Evolutionary conservation across 2,329 filamentous ascomycete species (phyloP), one percentile per base, ranked within the genome.

Genomic region (Escovopsis sp.): DNA sequence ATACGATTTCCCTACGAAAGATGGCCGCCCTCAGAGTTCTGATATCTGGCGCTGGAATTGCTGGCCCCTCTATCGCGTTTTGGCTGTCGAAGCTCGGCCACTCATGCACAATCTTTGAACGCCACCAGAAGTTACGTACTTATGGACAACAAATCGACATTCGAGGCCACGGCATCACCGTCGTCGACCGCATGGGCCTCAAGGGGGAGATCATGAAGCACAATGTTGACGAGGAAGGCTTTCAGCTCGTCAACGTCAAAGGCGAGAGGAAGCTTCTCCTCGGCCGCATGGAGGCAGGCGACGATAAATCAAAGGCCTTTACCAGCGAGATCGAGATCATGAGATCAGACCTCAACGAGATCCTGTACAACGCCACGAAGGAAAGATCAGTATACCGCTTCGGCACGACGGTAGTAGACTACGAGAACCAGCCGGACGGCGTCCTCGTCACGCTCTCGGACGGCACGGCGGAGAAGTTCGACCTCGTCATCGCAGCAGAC

Each of bases 261-360:
- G 64, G 66, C 43, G 53, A 52, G 1, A 45, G 51, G 3, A 54
- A 57, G 40, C 69, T 65, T 15, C 55, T 56, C 3, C 58, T 71
- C 39, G 51, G 53, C 28, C 57, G 45, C 11, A 8, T 39, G 19
- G 37, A 45, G 35, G 4, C 40, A 32, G 30, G 41, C 11, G 18
- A 45, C 38, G 39, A 40, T 32, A 4, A 9, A 2, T 23, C 18
- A 12, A 45, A 64, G 38, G 57, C 52, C 18, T 59, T 72, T 23
- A 69, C 68, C 0, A 62, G 59, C 0, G 71, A 76, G 19, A 67
- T 64, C 33, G 73, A 76, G 54, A 74, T 77, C 39, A 66, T 76
- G 62, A 59, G 73, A 8, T 71, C 68, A 0, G 68, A 74, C 42
- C 47, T 77, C 28, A 66, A 63, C 11, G 51, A 49, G 1, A 49